Conservation (phyloP, 495 filamentous ascomycete species). For the Aspergillus biplanus region DNA sequence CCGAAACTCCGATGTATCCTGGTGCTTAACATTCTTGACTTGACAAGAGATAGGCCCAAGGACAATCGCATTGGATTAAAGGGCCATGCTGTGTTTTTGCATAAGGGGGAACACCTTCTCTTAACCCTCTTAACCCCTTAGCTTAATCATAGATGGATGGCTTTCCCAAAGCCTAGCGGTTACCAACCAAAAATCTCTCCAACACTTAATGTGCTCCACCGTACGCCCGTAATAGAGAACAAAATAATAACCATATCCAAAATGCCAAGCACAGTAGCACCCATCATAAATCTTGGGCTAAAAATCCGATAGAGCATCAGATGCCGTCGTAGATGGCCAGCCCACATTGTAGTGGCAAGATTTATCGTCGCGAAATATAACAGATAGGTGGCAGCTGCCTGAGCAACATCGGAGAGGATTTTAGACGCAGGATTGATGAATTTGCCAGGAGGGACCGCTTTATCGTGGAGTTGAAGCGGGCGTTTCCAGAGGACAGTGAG, state of each 20-base stretch:
- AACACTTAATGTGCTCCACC: conserved; percentile 75
- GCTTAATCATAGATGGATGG: too few relatives aligned
- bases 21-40: too few relatives aligned
- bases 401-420: conserved; percentile 68
- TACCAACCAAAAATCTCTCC: conserved; percentile 87
- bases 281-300: conserved; percentile 85
- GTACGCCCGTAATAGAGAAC: conserved; percentile 69
- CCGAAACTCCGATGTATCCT: too few relatives aligned
- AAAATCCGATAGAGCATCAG: conserved; percentile 99
- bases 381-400: conserved; percentile 71
- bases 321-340: conserved; percentile 82
- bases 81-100: background rate
- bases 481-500: conserved; percentile 87
- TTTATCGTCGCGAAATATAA: conserved; percentile 81
- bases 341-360: conserved; percentile 84
- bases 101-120: background rate
- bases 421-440: conserved; percentile 48
- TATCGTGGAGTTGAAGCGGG: conserved; percentile 45
- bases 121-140: background rate
- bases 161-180: background rate
- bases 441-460: conserved; percentile 34
- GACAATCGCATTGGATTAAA: background rate
- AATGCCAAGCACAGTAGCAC: conserved; percentile 68
- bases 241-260: conserved; percentile 75
- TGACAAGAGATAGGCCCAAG: background rate